A percentile compares a stretch with the other conserved stretches of the same genome.
These are phyloP conservation scores for Chlamydomonas sp. DNA, from an alignment of 139 green algal species.

Conservation along the genomic window DNA sequence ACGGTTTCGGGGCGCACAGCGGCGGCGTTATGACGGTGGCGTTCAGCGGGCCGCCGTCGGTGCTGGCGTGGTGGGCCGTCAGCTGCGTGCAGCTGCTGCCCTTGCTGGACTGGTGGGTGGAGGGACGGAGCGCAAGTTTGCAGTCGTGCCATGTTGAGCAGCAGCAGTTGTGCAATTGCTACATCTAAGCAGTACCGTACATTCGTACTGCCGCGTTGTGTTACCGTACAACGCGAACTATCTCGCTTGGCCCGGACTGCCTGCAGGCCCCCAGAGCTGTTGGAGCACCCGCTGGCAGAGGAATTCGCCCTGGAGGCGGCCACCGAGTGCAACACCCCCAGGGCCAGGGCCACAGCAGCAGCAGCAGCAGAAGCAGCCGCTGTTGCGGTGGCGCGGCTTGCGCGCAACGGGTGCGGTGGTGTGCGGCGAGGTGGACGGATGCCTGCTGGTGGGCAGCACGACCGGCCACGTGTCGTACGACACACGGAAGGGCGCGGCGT, in stretches of 20 bases:
- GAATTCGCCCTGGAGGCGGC: no score
- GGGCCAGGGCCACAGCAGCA: no score
- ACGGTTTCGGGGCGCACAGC: no score
- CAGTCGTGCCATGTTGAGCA: neutral
- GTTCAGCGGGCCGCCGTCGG: neutral
- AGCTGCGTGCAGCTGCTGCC: neutral
- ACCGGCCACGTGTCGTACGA: neutral
- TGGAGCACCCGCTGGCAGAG: neutral
- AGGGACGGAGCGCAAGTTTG: neutral
- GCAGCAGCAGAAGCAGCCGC: neutral
- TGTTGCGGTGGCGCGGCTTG: neutral
- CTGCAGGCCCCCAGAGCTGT: neutral
- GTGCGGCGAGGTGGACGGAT: neutral
- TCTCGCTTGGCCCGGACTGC: neutral
- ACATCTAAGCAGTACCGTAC: neutral
- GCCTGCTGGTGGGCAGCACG: neutral
- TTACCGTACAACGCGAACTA: no score
- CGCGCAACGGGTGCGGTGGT: neutral
- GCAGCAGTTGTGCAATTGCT: neutral
- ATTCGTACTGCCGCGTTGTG: neutral
- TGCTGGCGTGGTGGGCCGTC: neutral
- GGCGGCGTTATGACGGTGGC: neutral
- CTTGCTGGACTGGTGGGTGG: neutral
- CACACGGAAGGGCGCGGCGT: no score
- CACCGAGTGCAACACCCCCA: neutral